phyloP scores from a whole-genome alignment of 257 asterid genomes.

The Ligustrum vulgare region DNA sequence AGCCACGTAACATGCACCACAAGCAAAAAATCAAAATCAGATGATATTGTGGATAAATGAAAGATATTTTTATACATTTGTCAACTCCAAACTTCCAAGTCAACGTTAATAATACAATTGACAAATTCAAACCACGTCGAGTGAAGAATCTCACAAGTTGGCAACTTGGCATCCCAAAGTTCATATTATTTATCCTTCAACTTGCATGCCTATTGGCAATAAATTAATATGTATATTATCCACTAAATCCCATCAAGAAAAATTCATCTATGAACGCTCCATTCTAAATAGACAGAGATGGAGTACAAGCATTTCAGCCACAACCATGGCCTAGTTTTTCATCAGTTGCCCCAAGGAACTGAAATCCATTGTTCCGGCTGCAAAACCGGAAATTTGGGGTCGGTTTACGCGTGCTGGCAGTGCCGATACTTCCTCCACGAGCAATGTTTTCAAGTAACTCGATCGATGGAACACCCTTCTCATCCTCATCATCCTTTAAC shows the following conservation, averaged over 20 bases:
- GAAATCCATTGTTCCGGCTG: constrained; percentile 68
- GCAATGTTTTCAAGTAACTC: constrained; percentile 51
- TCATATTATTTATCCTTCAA: constrained; percentile 25
- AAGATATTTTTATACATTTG: neutral
- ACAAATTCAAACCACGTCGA: constrained; percentile 31
- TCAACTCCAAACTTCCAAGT: constrained; percentile 18
- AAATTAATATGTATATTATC: constrained; percentile 7
- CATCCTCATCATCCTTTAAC: constrained; percentile 62
- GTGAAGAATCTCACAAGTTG: constrained; percentile 26
- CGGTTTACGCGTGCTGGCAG: constrained; percentile 53
- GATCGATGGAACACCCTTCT: constrained; percentile 50
- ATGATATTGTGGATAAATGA: neutral
- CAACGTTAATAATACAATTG: constrained; percentile 26
- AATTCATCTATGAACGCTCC: neutral
- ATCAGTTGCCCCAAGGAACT: constrained; percentile 42
- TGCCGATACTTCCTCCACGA: constrained; percentile 65
- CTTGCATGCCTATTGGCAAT: constrained; percentile 25
- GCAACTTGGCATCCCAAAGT: constrained; percentile 5
- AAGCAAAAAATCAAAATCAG: neutral
- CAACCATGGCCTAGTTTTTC: constrained; percentile 51
- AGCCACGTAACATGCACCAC: neutral
- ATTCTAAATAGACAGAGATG: constrained; percentile 19
- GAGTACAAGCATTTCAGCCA: constrained; percentile 72
- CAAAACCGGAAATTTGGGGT: constrained; percentile 40
- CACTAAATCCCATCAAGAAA: neutral